A percentile compares a stretch with the other conserved stretches of the same genome.
Evolutionary conservation across 805 yeast species (phyloP).

Genomic region (Barnettozyma californica): DNA sequence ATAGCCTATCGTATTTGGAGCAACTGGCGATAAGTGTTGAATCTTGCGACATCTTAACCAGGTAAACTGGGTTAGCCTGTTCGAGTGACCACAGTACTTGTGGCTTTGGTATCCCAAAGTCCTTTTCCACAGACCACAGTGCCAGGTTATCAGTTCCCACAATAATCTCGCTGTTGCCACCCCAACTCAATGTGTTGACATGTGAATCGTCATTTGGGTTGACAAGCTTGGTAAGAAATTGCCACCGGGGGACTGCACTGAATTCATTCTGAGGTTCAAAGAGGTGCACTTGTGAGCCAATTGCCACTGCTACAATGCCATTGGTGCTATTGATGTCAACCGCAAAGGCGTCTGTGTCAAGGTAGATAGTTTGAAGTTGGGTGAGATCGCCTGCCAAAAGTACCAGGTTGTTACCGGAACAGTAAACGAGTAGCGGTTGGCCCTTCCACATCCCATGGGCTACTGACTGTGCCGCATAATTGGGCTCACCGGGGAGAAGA

Average conservation of each 20-base stretch:
- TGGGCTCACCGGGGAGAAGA: conserved; percentile 85
- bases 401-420: conserved; percentile 85
- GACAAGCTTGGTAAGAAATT: conserved; percentile 26
- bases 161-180: conserved; percentile 47
- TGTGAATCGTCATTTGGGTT: conserved; percentile 27
- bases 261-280: conserved; percentile 51
- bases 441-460: conserved; percentile 62
- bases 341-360: conserved; percentile 59
- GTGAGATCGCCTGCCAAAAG: conserved; percentile 46
- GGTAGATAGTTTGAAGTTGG: conserved; percentile 71
- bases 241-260: conserved; percentile 43
- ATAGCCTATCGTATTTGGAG: conserved; percentile 56
- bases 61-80: conserved; percentile 59
- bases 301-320: conserved; percentile 58
- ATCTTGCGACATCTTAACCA: conserved; percentile 58
- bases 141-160: conserved; percentile 53
- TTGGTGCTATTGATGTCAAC: conserved; percentile 57
- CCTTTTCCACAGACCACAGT: conserved; percentile 46
- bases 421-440: conserved; percentile 44
- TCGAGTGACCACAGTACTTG: conserved; percentile 32
- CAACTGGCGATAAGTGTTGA: conserved; percentile 61
- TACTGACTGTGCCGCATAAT: conserved; percentile 47
- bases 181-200: conserved; percentile 50
- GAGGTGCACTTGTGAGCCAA: conserved; percentile 38
- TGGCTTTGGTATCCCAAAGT: conserved; percentile 36